Evolutionary conservation across 2,329 filamentous ascomycete species (phyloP).

Genomic region (Talaromyces sp.): DNA sequence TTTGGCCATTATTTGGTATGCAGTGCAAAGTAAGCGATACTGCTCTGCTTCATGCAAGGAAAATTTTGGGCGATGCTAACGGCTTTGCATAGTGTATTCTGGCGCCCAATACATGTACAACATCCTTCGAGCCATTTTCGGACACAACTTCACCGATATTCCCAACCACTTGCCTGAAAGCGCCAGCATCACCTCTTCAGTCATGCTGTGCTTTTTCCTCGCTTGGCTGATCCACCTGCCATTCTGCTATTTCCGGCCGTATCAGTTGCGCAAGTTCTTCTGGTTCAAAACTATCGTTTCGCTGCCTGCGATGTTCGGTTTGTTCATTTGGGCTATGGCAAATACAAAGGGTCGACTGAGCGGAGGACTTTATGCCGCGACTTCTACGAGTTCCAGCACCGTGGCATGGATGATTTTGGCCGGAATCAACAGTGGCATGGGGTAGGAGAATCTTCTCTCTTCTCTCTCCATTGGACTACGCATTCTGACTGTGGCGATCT

Average conservation of each 20-base stretch:
- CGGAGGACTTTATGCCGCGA: conserved; percentile 27
- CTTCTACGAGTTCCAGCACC: conserved; percentile 17
- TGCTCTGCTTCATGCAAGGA: neutral
- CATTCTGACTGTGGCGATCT: neutral
- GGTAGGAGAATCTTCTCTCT: conserved; percentile 13
- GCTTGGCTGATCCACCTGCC: conserved; percentile 44
- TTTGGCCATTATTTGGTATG: conserved; percentile 45
- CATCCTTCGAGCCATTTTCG: conserved; percentile 34
- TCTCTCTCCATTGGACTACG: neutral
- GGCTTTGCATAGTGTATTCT: conserved; percentile 21
- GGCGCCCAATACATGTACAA: conserved; percentile 26
- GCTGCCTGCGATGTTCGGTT: conserved; percentile 38
- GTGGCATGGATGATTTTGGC: conserved; percentile 41
- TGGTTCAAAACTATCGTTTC: conserved; percentile 46
- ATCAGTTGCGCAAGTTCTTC: conserved; percentile 49
- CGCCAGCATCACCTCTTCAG: conserved; percentile 36
- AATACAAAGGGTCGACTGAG: conserved; percentile 38
- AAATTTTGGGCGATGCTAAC: neutral
- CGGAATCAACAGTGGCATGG: conserved; percentile 42
- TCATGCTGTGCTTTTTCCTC: conserved; percentile 40
- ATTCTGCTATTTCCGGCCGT: conserved; percentile 46
- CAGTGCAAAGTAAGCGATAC: conserved; percentile 28
- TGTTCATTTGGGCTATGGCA: conserved; percentile 44
- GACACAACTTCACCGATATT: conserved; percentile 33
- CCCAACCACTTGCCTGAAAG: conserved; percentile 34